phyloP scores from a whole-genome alignment of 1,284 basidiomycete species.

The Agroathelia rolfsii region DNA sequence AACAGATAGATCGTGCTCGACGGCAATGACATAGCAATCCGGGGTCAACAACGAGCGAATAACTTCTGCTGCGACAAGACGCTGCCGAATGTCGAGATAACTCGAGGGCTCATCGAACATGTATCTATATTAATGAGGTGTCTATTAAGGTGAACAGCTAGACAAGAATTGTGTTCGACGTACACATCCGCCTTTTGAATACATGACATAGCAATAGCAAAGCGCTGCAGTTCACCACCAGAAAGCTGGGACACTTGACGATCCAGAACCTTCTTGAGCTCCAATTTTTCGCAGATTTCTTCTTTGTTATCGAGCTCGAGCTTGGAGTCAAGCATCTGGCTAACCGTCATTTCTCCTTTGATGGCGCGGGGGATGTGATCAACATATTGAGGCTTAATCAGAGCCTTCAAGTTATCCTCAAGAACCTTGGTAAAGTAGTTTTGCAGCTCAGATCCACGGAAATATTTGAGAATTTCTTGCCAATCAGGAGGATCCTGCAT shows the following conservation, averaged over 20 bases:
- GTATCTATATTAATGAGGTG: constrained; percentile 41
- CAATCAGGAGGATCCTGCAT: constrained; percentile 87
- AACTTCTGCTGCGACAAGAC: constrained; percentile 90
- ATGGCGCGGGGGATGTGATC: constrained; percentile 95
- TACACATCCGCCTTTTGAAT: constrained; percentile 88
- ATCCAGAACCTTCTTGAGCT: constrained; percentile 76
- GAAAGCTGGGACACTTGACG: constrained; percentile 81
- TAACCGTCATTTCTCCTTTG: constrained; percentile 81
- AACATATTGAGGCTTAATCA: constrained; percentile 98
- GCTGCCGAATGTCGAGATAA: constrained; percentile 93
- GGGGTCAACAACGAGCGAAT: constrained; percentile 79
- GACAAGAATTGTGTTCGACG: constrained; percentile 23
- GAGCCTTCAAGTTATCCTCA: constrained; percentile 93
- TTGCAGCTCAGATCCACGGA: constrained; percentile 93
- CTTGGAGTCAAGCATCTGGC: constrained; percentile 85
- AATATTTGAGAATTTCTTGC: constrained; percentile 95
- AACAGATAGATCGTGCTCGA: constrained; percentile 96
- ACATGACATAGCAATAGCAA: constrained; percentile 90
- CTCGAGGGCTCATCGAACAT: constrained; percentile 98
- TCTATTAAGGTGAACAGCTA: constrained; percentile 8
- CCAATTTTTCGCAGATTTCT: constrained; percentile 73
- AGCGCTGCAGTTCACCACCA: constrained; percentile 93
- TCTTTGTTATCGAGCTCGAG: constrained; percentile 79
- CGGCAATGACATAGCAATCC: constrained; percentile 86
- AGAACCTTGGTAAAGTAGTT: constrained; percentile 99